phyloP scores from a whole-genome alignment of 768 basidiomycete genomes.

The Agrocybe praecox region DNA sequence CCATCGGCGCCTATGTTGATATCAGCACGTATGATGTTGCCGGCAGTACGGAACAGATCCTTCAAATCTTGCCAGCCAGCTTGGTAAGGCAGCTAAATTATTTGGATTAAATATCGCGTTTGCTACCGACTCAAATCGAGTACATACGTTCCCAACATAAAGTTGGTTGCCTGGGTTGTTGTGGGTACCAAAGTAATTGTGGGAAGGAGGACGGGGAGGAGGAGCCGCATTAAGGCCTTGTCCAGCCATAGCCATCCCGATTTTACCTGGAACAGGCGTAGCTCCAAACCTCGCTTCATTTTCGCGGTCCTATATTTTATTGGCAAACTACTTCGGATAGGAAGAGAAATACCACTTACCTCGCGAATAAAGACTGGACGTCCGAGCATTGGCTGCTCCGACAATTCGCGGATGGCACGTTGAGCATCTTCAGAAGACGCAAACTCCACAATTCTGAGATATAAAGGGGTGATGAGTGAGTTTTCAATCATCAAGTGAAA shows the following conservation, averaged over 20 bases:
- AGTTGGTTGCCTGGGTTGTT: constrained; percentile 87
- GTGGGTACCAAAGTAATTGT: constrained; percentile 67
- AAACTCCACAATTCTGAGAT: constrained; percentile 89
- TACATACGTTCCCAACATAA: constrained; percentile 86
- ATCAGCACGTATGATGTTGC: constrained; percentile 94
- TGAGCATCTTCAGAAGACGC: constrained; percentile 88
- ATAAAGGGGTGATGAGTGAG: constrained; percentile 1
- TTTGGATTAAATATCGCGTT: neutral
- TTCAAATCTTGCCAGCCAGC: constrained; percentile 99
- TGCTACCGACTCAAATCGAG: neutral
- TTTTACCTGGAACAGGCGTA: constrained; percentile 93
- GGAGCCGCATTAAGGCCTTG: constrained; percentile 79
- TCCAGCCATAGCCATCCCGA: constrained; percentile 96
- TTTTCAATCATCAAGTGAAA: constrained; percentile 8
- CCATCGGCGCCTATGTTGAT: constrained; percentile 94
- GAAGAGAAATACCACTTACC: constrained; percentile 46
- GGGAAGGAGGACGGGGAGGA: constrained; percentile 81
- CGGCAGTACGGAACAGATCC: constrained; percentile 94
- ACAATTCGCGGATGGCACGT: constrained; percentile 86
- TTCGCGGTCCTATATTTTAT: constrained; percentile 83
- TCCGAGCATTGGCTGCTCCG: constrained; percentile 88
- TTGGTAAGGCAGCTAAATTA: constrained; percentile 84
- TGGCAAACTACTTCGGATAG: neutral
- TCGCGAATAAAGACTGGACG: constrained; percentile 97
- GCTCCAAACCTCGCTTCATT: constrained; percentile 94